phyloP scores from a whole-genome alignment of 176 grass and related monocot species.

The Aechmea fasciata region DNA sequence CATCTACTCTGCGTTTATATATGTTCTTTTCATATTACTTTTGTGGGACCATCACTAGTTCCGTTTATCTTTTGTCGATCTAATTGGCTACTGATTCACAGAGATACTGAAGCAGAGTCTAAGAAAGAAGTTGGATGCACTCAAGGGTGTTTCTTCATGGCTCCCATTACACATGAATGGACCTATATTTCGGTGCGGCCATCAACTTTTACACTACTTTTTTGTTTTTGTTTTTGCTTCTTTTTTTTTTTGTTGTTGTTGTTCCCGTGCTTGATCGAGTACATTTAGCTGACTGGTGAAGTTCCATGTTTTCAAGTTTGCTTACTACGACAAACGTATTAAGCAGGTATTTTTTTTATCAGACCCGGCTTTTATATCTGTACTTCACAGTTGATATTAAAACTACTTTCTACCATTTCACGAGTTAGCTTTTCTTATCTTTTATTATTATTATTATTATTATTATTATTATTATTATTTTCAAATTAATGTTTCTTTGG shows the following conservation, averaged over 20 bases:
- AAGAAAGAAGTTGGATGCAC: slow-evolving; percentile 1
- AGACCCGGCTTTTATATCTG: neutral
- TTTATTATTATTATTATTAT: neutral
- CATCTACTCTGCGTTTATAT: neutral
- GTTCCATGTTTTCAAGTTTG: neutral
- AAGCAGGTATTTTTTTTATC: neutral
- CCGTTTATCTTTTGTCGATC: neutral
- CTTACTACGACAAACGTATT: no score
- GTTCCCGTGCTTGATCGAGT: neutral
- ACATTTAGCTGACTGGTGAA: neutral
- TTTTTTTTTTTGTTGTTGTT: neutral
- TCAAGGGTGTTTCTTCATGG: neutral
- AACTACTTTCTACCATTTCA: neutral
- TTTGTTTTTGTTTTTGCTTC: neutral
- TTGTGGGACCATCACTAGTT: neutral
- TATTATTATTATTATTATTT: neutral
- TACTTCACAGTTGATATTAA: neutral
- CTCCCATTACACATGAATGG: neutral
- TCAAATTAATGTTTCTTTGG: neutral
- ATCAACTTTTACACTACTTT: neutral
- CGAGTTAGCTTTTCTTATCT: neutral
- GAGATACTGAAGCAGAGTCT: neutral
- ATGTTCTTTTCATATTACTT: neutral
- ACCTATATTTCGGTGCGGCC: neutral
- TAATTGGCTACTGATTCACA: neutral